phyloP scores from a whole-genome alignment of 305 asterid species.

The Solanum chacoense region DNA sequence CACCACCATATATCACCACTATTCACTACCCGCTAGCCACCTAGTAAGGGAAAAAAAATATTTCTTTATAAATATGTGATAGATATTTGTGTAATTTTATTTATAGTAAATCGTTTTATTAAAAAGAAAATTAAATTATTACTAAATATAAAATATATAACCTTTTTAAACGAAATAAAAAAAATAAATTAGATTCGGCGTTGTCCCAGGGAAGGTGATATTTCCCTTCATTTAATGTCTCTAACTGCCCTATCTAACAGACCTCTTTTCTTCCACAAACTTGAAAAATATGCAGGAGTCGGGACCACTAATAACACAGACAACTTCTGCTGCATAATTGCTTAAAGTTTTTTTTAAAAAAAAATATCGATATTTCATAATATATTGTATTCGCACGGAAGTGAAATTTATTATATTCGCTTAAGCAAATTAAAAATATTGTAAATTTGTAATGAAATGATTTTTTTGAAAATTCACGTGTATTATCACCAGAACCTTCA shows the following conservation, averaged over 20 bases:
- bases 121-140: too few species aligned
- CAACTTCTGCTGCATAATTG: background rate
- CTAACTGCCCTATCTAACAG: background rate
- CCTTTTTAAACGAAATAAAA: too few species aligned
- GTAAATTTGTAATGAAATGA: background rate
- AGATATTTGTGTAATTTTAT: background rate
- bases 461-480: background rate
- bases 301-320: background rate
- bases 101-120: too few species aligned
- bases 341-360: too few species aligned
- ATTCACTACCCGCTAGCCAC: background rate
- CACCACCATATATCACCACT: background rate
- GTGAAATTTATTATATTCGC: background rate
- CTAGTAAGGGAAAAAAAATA: background rate
- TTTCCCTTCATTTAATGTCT: background rate
- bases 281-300: background rate
- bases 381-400: background rate
- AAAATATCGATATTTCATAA: background rate
- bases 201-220: background rate
- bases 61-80: too few species aligned
- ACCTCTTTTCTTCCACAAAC: background rate
- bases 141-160: too few species aligned
- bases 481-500: background rate
- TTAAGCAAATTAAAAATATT: background rate
- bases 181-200: background rate